Evolutionary conservation across 805 yeast species (phyloP), one percentile per base, ranked within the genome.

Genomic region (Saturnispora sanitii): DNA sequence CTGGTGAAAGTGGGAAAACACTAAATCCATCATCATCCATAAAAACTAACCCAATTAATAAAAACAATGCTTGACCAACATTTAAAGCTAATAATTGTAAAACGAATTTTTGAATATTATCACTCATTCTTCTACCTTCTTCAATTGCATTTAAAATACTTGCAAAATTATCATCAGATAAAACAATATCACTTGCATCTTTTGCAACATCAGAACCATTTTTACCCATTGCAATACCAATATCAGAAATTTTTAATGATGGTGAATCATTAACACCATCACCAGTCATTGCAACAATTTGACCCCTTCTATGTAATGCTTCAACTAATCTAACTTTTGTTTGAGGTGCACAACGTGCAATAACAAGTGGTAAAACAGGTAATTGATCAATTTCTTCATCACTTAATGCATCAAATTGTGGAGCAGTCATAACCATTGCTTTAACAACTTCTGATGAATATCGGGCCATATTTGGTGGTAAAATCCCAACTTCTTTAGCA

Each of bases 241-340:
- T 84, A 58, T 82, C 87, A 3, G 90, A 81, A 48, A 67, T 75
- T 56, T 81, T 81, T 60, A 82, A 65, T 27, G 82, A 73, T 20
- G 90, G 90, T 2, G 87, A 79, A 55, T 82, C 90, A 56, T 82
- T 82, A 34, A 82, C 88, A 47, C 90, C 90, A 57, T 82, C 90
- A 46, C 86, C 86, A 22, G 86, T 79, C 90, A 82, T 82, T 16
- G 90, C 90, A 60, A 79, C 70, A 60, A 77, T 70, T 55, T 77
- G 65, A 47, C 68, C 61, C 58, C 74, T 73, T 53, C 71, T 77
- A 65, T 71, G 87, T 50, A 65, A 71, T 1, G 90, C 88, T 40
- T 82, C 87, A 51, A 82, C 80, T 79, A 82, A 77, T 48, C 86
- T 68, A 15, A 82, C 90, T 57, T 82, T 82, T 18, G 88, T 82